Base-by-base conservation (phyloP, 2,329 filamentous ascomycete genomes). In the Leptographium galeiforme region DNA sequence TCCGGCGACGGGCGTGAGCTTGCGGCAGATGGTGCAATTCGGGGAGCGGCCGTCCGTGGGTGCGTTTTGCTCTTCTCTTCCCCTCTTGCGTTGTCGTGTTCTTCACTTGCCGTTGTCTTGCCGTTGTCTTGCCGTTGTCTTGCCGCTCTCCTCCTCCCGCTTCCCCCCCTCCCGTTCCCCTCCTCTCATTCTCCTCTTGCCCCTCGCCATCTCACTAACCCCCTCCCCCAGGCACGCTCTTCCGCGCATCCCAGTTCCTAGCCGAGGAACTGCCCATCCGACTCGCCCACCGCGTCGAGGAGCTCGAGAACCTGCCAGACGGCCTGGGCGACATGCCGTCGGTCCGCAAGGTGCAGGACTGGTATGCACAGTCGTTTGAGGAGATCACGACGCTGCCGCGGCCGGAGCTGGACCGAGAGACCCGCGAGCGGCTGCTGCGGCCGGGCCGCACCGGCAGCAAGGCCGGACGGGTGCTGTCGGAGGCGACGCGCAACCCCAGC, bases 301-400 rank as follows among this genome's bases (percentile, higher is more conserved):
- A 98, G 72, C 81, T 98, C 55, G 83, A 86, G 57, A 87, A 89
- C 64, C 76, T 98, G 2, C 93, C 93, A 39, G 93, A 98, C 77
- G 93, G 93, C 53, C 79, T 98, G 57, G 95, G 89, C 67, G 90
- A 97, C 61, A 97, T 98, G 93, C 88, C 90, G 41, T 97, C 93
- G 12, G 95, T 98, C 61, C 84, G 85, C 67, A 89, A 85, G 64
- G 93, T 98, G 61, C 86, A 90, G 67, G 90, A 97, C 65, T 98
- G 93, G 93, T 98, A 98, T 69, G 93, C 91, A 59, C 93, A 98
- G 73, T 98, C 93, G 51, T 98, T 98, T 65, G 93, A 98, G 82
- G 93, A 98, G 77, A 94, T 98, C 68, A 96, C 90, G 60, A 82
- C 80, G 53, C 76, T 98, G 7, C 81, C 86, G 56, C 81, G 87